Conservation (phyloP, 176 grass and related monocot species). For the Thinopyrum elongatum region DNA sequence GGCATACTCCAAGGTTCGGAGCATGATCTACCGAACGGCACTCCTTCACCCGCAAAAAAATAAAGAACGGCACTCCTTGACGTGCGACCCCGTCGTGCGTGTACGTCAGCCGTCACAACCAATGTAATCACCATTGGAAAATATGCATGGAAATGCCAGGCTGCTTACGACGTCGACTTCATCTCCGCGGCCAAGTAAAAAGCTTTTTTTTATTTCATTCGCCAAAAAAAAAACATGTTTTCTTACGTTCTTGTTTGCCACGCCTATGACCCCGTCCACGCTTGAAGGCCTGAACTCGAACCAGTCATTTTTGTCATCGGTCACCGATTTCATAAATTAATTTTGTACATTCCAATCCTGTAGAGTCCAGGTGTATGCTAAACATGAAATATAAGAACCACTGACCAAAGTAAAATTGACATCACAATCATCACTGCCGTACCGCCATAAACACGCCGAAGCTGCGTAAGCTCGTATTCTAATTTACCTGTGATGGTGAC, state of each 20-base stretch:
- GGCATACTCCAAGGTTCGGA: neutral
- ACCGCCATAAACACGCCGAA: no score
- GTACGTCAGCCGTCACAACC: slow-evolving; percentile 18
- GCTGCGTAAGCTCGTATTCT: neutral
- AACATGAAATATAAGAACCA: no score
- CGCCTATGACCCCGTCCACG: slow-evolving; percentile 20
- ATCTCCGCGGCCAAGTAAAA: neutral
- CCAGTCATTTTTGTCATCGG: neutral
- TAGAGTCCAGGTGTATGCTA: no score
- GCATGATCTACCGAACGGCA: slow-evolving; percentile 23
- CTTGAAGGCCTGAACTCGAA: neutral
- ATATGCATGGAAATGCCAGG: neutral
- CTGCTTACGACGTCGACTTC: slow-evolving; percentile 34
- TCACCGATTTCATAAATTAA: neutral
- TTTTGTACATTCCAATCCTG: no score
- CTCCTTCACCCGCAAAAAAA: no score
- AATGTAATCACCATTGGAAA: neutral
- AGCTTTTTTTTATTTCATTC: no score
- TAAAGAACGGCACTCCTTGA: slow-evolving; percentile 13
- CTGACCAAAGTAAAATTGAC: no score
- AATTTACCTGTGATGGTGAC: neutral
- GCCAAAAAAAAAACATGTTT: neutral
- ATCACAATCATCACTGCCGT: no score
- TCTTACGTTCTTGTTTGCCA: neutral
- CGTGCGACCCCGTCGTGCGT: slow-evolving; percentile 42